Conservation (phyloP, 768 basidiomycete genomes). For the Brasilioporus rufonigricans region DNA sequence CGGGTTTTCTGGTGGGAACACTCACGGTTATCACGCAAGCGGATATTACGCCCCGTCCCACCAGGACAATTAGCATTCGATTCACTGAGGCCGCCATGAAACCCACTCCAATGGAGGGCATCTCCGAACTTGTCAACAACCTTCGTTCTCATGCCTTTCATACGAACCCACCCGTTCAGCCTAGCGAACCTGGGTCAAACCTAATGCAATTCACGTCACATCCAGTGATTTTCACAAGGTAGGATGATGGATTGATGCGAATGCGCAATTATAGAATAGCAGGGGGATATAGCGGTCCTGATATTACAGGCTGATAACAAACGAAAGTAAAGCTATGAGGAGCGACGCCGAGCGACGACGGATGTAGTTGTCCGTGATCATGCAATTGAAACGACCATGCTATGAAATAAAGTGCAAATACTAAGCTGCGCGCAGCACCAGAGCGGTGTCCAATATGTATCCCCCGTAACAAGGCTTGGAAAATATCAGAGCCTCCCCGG, state of each 20-base stretch:
- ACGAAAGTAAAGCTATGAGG: constrained; percentile 3
- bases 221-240: constrained; percentile 21
- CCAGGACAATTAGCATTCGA: background rate
- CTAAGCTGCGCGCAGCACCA: constrained; percentile 10
- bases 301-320: constrained; percentile 24
- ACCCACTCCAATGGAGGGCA: constrained; percentile 1
- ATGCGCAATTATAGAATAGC: constrained; percentile 16
- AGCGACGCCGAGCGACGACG: constrained; percentile 6
- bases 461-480: constrained; percentile 5
- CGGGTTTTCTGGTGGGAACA: constrained; percentile 5
- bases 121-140: background rate
- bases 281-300: constrained; percentile 23
- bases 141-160: constrained; percentile 11
- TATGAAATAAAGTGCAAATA: constrained; percentile 12
- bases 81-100: background rate
- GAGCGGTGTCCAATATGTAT: constrained; percentile 11
- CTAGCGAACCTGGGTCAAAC: constrained; percentile 6
- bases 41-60: background rate
- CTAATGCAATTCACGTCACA: constrained; percentile 15
- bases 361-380: constrained; percentile 18
- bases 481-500: constrained; percentile 18
- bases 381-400: constrained; percentile 14
- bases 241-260: constrained; percentile 14
- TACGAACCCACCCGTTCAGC: background rate
- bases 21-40: background rate